phyloP scores from a whole-genome alignment of 148 eudicot species.

The Vaccinium myrtillus region DNA sequence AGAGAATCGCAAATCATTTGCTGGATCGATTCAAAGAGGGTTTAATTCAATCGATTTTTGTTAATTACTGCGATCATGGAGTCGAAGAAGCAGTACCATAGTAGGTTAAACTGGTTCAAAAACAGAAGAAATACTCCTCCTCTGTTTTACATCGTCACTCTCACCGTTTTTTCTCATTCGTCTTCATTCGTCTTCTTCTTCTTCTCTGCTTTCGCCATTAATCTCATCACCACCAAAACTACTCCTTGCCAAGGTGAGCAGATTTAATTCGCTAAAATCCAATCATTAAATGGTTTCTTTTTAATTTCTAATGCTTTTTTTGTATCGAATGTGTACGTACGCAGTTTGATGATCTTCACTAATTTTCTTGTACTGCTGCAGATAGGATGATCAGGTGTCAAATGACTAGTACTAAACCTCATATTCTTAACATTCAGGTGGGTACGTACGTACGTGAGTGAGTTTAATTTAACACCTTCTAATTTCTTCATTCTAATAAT shows the following conservation, averaged over 20 bases:
- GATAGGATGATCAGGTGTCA: slow-evolving; percentile 12
- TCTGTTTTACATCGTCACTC: not conserved
- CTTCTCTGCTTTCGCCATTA: slow-evolving; percentile 11
- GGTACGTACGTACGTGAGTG: slow-evolving; percentile 4
- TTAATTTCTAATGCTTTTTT: not conserved
- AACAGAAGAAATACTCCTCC: not conserved
- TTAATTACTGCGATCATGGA: slow-evolving; percentile 13
- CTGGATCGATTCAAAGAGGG: not conserved
- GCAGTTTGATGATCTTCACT: not conserved
- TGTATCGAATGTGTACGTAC: too few relatives aligned
- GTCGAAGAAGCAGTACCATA: not conserved
- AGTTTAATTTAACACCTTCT: not conserved
- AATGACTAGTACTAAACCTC: slow-evolving; percentile 2
- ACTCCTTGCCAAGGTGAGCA: slow-evolving; percentile 18
- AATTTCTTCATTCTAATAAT: not conserved
- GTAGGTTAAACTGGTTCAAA: not conserved
- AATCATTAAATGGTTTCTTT: not conserved
- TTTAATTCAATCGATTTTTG: not conserved
- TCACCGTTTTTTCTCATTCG: not conserved
- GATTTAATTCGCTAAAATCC: not conserved
- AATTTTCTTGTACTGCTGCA: slow-evolving; percentile 15
- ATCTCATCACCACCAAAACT: not conserved
- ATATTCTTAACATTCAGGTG: slow-evolving; percentile 24
- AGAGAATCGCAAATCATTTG: not conserved
- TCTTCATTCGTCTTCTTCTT: not conserved